These are phyloP conservation scores for Podosphaera xanthii DNA, from an alignment of 2,329 filamentous ascomycete genomes.

Conservation along the genomic window DNA sequence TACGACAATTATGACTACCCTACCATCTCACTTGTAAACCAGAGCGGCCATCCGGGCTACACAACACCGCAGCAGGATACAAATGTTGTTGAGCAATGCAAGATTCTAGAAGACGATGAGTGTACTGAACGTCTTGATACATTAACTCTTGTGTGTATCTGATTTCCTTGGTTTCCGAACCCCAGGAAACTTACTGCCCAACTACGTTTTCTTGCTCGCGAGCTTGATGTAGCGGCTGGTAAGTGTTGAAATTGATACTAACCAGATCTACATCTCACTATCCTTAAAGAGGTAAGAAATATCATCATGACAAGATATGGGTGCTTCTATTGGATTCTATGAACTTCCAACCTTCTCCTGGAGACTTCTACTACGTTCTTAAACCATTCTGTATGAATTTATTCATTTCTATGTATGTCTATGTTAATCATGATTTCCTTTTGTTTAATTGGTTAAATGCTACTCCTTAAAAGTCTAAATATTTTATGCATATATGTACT, in stretches of 20 bases:
- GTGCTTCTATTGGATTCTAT: too few relatives aligned
- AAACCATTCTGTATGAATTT: too few relatives aligned
- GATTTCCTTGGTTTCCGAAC: background rate
- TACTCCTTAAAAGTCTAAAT: too few relatives aligned
- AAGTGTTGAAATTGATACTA: slow-evolving; percentile 23
- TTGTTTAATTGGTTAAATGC: too few relatives aligned
- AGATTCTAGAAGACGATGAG: slow-evolving; percentile 63
- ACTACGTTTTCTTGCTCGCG: slow-evolving; percentile 81
- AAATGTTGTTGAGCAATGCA: slow-evolving; percentile 64
- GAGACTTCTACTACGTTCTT: too few relatives aligned
- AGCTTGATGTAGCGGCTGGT: slow-evolving; percentile 67
- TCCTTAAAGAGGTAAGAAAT: too few relatives aligned
- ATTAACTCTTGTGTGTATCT: slow-evolving; percentile 50
- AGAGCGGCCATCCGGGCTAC: slow-evolving; percentile 67
- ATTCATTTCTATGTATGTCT: too few relatives aligned
- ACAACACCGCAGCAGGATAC: slow-evolving; percentile 74
- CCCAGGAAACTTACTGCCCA: slow-evolving; percentile 17
- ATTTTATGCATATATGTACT: too few relatives aligned
- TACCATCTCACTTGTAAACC: slow-evolving; percentile 44
- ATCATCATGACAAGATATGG: too few relatives aligned
- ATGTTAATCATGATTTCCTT: too few relatives aligned
- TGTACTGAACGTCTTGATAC: slow-evolving; percentile 75
- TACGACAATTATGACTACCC: slow-evolving; percentile 95
- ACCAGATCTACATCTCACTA: too few relatives aligned
- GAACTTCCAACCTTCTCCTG: too few relatives aligned